Base-by-base conservation (phyloP, 495 filamentous ascomycete genomes). In the Xylaria intraflava region DNA sequence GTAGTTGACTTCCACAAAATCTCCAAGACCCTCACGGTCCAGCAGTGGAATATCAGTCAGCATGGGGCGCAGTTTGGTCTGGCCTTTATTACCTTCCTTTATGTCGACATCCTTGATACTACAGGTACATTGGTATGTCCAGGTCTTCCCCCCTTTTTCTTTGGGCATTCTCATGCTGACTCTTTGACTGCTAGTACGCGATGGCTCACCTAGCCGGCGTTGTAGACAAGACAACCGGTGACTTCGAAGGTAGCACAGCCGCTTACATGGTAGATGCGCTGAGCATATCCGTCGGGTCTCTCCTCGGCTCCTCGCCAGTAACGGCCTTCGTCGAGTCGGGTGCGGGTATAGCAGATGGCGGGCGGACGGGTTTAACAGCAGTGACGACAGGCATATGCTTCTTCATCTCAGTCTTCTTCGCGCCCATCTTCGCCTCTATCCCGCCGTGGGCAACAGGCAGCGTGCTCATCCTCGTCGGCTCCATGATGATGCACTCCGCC, bases 401-500 rank as follows among this genome's bases (percentile, higher is more conserved):
- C 76, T 90, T 92, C 75, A 83, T 92, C 62, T 78, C 86, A 31
- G 80, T 92, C 30, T 92, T 92, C 77, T 91, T 91, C 66, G 87
- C 88, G 0, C 88, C 88, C 1, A 89, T 92, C 53, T 91, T 91
- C 65, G 87, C 88, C 12, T 87, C 83, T 0, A 91, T 92, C 54
- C 88, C 88, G 3, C 80, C 86, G 0, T 92, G 87, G 87, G 88
- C 88, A 1, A 92, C 88, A 3, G 88, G 88, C 17, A 87, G 83
- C 68, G 89, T 88, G 20, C 81, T 92, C 17, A 79, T 92, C 57
- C 79, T 92, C 30, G 86, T 92, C 48, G 86, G 88, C 29, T 80
- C 84, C 27, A 83, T 92, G 76, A 92, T 92, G 88, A 82, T 84
- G 57, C 77, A 80, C 52, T 72, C 86, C 2, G 83, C 82, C 11